Conservation (phyloP, 148 eudicot genomes). For the Spergularia bocconei region DNA sequence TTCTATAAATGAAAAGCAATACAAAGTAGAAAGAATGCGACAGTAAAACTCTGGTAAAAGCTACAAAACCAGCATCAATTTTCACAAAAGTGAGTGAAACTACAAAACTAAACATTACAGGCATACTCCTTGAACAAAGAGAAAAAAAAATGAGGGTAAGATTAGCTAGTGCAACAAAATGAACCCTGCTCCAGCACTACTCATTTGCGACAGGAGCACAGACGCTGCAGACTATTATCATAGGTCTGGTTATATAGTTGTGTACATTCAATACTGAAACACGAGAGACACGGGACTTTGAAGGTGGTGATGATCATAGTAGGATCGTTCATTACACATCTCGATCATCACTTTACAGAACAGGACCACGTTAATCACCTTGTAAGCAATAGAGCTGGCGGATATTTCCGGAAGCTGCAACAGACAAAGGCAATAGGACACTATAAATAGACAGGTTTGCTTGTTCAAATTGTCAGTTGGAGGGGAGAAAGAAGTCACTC, state of each 20-base stretch:
- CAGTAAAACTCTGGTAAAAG: conserved; percentile 11
- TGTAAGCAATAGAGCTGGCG: conserved; percentile 19
- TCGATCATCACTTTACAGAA: conserved; percentile 4
- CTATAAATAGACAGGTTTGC: neutral
- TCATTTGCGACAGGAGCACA: conserved; percentile 17
- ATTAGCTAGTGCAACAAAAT: conserved; percentile 17
- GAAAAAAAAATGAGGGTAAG: conserved; percentile 24
- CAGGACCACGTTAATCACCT: conserved; percentile 10
- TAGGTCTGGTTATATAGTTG: conserved; percentile 24
- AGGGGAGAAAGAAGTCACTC: too few relatives aligned
- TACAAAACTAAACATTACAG: conserved; percentile 29
- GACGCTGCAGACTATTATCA: conserved; percentile 13
- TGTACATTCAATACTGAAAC: conserved; percentile 1
- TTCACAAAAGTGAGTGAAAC: conserved; percentile 23
- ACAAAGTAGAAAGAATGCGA: neutral
- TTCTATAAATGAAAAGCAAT: neutral
- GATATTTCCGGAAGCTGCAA: conserved; percentile 16
- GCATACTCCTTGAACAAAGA: conserved; percentile 19
- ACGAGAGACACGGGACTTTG: neutral
- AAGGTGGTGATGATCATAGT: neutral
- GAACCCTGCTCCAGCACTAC: conserved; percentile 19
- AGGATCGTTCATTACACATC: neutral
- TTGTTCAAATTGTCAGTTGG: neutral
- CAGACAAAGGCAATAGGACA: neutral
- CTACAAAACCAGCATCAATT: conserved; percentile 11